A percentile compares a stretch with the other conserved stretches of the same genome.
These are phyloP conservation scores for Coelastrella sp. DNA, from an alignment of 139 green algal species.

Conservation along the genomic window DNA sequence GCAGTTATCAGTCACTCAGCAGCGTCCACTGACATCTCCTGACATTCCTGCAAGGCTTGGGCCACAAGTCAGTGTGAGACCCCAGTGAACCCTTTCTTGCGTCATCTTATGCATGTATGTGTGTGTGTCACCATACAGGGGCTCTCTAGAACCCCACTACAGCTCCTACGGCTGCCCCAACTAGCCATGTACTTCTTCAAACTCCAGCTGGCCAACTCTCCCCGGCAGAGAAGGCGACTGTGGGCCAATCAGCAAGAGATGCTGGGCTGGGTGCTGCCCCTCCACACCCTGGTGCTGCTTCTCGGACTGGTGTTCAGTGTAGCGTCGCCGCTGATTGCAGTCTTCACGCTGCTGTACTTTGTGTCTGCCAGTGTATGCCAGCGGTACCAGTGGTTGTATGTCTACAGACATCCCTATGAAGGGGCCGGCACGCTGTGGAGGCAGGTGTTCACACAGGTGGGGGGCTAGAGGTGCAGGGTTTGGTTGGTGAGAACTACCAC, in stretches of 20 bases:
- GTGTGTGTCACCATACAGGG: background rate
- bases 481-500: no score
- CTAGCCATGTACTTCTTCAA: constrained; percentile 48
- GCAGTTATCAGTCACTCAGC: no score
- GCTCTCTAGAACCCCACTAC: constrained; percentile 24
- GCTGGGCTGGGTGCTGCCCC: constrained; percentile 64
- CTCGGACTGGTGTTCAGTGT: constrained; percentile 72
- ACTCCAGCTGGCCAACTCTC: constrained; percentile 56
- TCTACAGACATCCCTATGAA: constrained; percentile 53
- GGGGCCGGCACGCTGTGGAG: constrained; percentile 48
- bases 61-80: no score
- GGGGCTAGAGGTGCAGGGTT: background rate
- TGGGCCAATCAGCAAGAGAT: constrained; percentile 68
- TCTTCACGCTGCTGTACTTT: constrained; percentile 79
- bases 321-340: constrained; percentile 79
- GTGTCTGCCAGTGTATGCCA: constrained; percentile 52
- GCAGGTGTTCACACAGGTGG: constrained; percentile 45
- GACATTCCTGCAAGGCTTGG: no score
- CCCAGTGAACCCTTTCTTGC: background rate
- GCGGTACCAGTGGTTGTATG: constrained; percentile 56
- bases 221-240: constrained; percentile 66
- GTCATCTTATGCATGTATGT: background rate
- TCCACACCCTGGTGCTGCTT: constrained; percentile 72
- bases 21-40: no score
- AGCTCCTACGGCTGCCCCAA: constrained; percentile 47